Evolutionary conservation across 2,329 filamentous ascomycete genomes (phyloP).

Genomic region (Aureobasidium sp.): DNA sequence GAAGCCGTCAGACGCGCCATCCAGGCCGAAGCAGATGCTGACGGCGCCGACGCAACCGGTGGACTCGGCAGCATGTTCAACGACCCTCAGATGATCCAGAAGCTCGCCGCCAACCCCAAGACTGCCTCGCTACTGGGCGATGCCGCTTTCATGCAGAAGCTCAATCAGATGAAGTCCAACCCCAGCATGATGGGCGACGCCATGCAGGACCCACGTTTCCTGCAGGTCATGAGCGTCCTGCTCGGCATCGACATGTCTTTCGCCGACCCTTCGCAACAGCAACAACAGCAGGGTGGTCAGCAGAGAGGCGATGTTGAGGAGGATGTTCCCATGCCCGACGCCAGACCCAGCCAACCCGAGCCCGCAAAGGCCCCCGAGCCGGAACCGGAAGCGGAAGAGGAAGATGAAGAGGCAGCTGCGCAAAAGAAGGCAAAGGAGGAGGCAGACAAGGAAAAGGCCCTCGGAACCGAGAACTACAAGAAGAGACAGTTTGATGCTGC

Average conservation of each 20-base stretch:
- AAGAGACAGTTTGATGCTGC: conserved; percentile 97
- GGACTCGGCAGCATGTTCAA: conserved; percentile 95
- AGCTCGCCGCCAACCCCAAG: conserved; percentile 96
- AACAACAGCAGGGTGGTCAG: conserved; percentile 35
- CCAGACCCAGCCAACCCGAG: conserved; percentile 59
- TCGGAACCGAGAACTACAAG: conserved; percentile 97
- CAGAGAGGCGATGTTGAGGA: conserved; percentile 63
- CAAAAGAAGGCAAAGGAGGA: conserved; percentile 93
- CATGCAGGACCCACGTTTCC: conserved; percentile 90
- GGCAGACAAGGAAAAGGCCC: conserved; percentile 93
- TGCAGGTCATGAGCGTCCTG: conserved; percentile 93
- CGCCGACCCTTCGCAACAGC: conserved; percentile 51
- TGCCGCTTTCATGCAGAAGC: conserved; percentile 88
- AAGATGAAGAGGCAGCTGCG: conserved; percentile 84
- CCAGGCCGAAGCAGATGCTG: conserved; percentile 75
- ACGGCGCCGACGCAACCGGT: conserved; percentile 72
- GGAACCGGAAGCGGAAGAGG: conserved; percentile 71
- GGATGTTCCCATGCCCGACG: conserved; percentile 83
- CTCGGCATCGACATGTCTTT: conserved; percentile 95
- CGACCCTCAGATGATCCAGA: conserved; percentile 89
- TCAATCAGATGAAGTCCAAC: conserved; percentile 84
- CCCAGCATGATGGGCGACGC: conserved; percentile 81
- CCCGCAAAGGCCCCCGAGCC: conserved; percentile 66
- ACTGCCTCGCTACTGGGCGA: conserved; percentile 85
- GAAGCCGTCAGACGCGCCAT: conserved; percentile 90